phyloP scores from a whole-genome alignment of 2,329 filamentous ascomycete species.

The Colletotrichum tabaci region DNA sequence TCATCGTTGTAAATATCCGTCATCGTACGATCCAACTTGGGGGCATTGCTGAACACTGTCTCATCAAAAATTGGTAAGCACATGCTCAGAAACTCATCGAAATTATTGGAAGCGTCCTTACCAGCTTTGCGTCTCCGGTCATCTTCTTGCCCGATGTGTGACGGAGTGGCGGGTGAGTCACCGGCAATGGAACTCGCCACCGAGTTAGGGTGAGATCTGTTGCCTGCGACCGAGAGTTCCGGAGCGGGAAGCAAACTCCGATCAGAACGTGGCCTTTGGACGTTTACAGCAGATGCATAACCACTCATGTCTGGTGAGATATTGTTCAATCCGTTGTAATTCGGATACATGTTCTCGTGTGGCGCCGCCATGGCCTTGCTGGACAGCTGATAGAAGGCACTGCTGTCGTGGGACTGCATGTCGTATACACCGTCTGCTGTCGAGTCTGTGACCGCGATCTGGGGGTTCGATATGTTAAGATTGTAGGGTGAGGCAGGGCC shows the following conservation, averaged over 20 bases:
- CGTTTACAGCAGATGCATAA: conserved; percentile 58
- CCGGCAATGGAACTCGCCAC: conserved; percentile 71
- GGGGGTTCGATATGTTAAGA: conserved; percentile 69
- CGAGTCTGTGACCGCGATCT: conserved; percentile 69
- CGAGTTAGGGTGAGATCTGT: conserved; percentile 66
- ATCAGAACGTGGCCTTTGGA: conserved; percentile 57
- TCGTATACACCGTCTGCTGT: conserved; percentile 62
- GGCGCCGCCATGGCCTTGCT: conserved; percentile 57
- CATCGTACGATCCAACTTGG: conserved; percentile 88
- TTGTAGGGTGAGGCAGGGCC: conserved; percentile 73
- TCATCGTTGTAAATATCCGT: conserved; percentile 90
- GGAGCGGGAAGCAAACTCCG: conserved; percentile 60
- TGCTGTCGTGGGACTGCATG: conserved; percentile 56
- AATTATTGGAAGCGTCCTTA: conserved; percentile 56
- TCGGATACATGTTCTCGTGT: conserved; percentile 56
- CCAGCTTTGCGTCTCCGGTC: conserved; percentile 68
- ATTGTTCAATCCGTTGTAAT: conserved; percentile 58
- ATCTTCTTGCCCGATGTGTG: conserved; percentile 64
- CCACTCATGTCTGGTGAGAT: conserved; percentile 54
- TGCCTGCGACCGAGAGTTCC: conserved; percentile 59
- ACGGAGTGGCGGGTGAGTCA: conserved; percentile 73
- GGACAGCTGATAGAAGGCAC: conserved; percentile 63
- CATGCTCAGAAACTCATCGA: conserved; percentile 14
- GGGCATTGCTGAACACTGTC: conserved; percentile 61
- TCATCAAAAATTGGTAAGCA: conserved; percentile 55